Percentiles rank a stretch among this genome's conserved stretches.
phyloP scores from a whole-genome alignment of 257 asterid genomes.

The Craterostigma plantagineum region DNA sequence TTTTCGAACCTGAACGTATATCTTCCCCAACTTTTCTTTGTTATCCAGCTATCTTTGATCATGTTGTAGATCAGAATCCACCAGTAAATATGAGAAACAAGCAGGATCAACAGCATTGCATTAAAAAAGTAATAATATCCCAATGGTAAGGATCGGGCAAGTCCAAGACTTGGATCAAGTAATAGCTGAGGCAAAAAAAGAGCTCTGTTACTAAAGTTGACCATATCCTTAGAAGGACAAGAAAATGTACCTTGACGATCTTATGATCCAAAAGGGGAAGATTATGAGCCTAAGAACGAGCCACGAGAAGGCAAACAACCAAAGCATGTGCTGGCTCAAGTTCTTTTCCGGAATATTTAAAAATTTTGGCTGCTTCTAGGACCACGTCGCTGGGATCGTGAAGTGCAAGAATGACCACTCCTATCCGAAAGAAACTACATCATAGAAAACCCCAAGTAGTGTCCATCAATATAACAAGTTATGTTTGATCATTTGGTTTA shows the following conservation, averaged over 20 bases:
- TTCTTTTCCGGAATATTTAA: slow-evolving; percentile 74
- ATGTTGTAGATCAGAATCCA: slow-evolving; percentile 77
- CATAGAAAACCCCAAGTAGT: too few species aligned
- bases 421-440: slow-evolving; percentile 67
- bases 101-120: slow-evolving; percentile 57
- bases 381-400: slow-evolving; percentile 94
- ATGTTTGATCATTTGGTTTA: too few species aligned
- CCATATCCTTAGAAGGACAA: too few species aligned
- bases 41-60: slow-evolving; percentile 68
- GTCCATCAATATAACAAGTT: background rate
- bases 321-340: slow-evolving; percentile 66
- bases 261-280: slow-evolving; percentile 81
- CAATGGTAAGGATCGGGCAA: slow-evolving; percentile 19
- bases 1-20: slow-evolving; percentile 64
- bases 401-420: slow-evolving; percentile 60
- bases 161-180: slow-evolving; percentile 27
- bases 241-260: slow-evolving; percentile 41
- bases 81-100: slow-evolving; percentile 88
- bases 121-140: slow-evolving; percentile 61
- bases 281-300: slow-evolving; percentile 60
- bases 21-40: slow-evolving; percentile 89
- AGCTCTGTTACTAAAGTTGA: too few species aligned
- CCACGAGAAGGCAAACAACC: slow-evolving; percentile 88
- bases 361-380: slow-evolving; percentile 86
- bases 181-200: slow-evolving; percentile 41